These are phyloP conservation scores for Monosporozyma servazzii DNA, from an alignment of 805 yeast genomes.

Conservation along the genomic window DNA sequence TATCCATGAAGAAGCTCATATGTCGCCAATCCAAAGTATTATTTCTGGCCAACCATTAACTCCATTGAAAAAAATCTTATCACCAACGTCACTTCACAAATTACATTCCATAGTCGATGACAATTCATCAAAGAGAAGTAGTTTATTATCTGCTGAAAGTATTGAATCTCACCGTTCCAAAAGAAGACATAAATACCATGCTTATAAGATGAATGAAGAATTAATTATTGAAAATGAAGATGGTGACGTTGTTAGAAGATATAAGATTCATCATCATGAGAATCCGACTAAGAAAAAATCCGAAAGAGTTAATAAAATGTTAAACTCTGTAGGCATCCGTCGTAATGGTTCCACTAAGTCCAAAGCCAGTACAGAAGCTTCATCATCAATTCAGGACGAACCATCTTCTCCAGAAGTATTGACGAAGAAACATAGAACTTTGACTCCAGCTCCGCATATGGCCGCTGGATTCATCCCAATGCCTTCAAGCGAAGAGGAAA, in stretches of 20 bases:
- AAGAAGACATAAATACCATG: conserved; percentile 35
- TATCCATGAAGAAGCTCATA: conserved; percentile 1
- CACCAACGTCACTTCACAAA: conserved; percentile 17
- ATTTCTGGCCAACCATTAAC: conserved; percentile 29
- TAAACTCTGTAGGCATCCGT: conserved; percentile 48
- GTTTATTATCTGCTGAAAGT: background rate
- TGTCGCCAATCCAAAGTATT: conserved; percentile 10
- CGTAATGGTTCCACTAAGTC: conserved; percentile 5
- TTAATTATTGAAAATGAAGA: conserved; percentile 82
- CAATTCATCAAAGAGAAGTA: background rate
- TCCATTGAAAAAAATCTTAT: conserved; percentile 13
- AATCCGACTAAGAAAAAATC: conserved; percentile 7
- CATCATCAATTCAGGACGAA: background rate
- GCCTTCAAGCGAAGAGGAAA: conserved; percentile 1
- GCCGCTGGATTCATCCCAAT: background rate
- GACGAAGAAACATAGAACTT: conserved; percentile 4
- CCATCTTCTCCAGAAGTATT: background rate
- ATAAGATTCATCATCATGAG: conserved; percentile 55
- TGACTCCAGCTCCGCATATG: conserved; percentile 8
- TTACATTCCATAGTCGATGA: conserved; percentile 15
- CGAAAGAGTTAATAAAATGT: conserved; percentile 40
- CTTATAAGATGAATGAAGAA: conserved; percentile 70
- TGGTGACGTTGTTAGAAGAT: conserved; percentile 84
- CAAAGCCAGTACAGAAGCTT: background rate
- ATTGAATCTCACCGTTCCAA: conserved; percentile 1